Percentiles rank a stretch among this genome's conserved stretches.
Evolutionary conservation across 2,329 filamentous ascomycete species (phyloP).

Genomic region (Tricladium varicosporioides): DNA sequence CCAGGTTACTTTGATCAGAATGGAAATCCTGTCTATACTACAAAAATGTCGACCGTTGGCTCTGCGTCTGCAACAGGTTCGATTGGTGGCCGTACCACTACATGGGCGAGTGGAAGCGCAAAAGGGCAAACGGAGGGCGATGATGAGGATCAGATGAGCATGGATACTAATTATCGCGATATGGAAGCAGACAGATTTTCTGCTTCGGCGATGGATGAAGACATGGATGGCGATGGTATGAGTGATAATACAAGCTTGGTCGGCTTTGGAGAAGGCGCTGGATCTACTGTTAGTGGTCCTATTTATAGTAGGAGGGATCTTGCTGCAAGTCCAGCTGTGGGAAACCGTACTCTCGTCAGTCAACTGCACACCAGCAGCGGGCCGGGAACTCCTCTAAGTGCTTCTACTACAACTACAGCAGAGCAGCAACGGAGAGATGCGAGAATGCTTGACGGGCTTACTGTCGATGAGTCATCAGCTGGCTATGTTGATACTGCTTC

Average conservation of each 20-base stretch:
- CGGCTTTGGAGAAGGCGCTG: slow-evolving; percentile 89
- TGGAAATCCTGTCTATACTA: slow-evolving; percentile 63
- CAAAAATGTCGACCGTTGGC: slow-evolving; percentile 85
- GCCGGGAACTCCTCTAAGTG: slow-evolving; percentile 23
- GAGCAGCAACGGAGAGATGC: slow-evolving; percentile 57
- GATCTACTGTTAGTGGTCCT: slow-evolving; percentile 78
- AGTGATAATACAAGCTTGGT: slow-evolving; percentile 87
- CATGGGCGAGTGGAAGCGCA: slow-evolving; percentile 64
- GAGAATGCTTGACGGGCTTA: slow-evolving; percentile 65
- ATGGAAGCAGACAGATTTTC: slow-evolving; percentile 46
- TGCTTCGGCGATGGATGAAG: slow-evolving; percentile 46
- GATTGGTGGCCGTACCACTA: slow-evolving; percentile 58
- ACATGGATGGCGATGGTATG: slow-evolving; percentile 53
- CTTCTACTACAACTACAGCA: slow-evolving; percentile 28
- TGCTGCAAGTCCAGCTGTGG: slow-evolving; percentile 36
- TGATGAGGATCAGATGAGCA: slow-evolving; percentile 64
- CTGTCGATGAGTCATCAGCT: slow-evolving; percentile 57
- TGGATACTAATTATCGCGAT: slow-evolving; percentile 52
- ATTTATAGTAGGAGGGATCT: slow-evolving; percentile 56
- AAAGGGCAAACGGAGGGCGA: slow-evolving; percentile 50
- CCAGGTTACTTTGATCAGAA: slow-evolving; percentile 80
- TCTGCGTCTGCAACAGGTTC: slow-evolving; percentile 85
- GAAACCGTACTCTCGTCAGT: slow-evolving; percentile 27
- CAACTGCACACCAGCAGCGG: slow-evolving; percentile 21
- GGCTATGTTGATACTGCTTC: slow-evolving; percentile 62